Conservation (phyloP, 2,329 filamentous ascomycete species). For the Colletotrichum tamarilloi region DNA sequence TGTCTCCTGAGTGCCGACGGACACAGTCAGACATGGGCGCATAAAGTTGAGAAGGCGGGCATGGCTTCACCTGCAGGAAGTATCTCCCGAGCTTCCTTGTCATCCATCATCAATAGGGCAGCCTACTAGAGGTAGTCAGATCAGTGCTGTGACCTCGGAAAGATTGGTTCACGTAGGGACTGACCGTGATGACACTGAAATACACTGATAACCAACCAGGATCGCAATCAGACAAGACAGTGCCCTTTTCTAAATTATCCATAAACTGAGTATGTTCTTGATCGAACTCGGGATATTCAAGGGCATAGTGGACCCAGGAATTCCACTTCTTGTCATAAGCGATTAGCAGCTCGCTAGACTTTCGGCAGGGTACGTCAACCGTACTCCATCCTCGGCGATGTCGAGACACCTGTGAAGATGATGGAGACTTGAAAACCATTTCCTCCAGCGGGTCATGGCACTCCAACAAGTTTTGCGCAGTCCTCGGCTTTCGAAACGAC, state of each 20-base stretch:
- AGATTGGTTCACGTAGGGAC: neutral
- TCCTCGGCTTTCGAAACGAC: neutral
- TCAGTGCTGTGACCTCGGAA: neutral
- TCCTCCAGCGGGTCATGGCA: neutral
- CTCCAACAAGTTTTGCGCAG: neutral
- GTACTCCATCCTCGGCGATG: neutral
- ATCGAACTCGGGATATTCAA: constrained; percentile 36
- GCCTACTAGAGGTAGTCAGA: neutral
- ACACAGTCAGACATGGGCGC: neutral
- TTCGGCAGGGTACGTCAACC: constrained; percentile 40
- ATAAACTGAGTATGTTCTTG: constrained; percentile 26
- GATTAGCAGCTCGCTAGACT: constrained; percentile 15
- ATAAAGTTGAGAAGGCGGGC: neutral
- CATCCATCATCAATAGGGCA: constrained; percentile 24
- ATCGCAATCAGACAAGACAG: neutral
- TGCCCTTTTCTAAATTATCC: neutral
- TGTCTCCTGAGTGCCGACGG: neutral
- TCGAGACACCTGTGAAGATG: neutral
- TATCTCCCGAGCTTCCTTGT: neutral
- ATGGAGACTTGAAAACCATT: neutral
- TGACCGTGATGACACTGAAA: constrained; percentile 35
- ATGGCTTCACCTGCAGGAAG: neutral
- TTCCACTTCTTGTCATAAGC: constrained; percentile 34
- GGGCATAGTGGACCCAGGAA: constrained; percentile 38
- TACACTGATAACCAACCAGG: constrained; percentile 37